Evolutionary conservation across 257 asterid genomes (phyloP).

Genomic region (Gentiana straminea): DNA sequence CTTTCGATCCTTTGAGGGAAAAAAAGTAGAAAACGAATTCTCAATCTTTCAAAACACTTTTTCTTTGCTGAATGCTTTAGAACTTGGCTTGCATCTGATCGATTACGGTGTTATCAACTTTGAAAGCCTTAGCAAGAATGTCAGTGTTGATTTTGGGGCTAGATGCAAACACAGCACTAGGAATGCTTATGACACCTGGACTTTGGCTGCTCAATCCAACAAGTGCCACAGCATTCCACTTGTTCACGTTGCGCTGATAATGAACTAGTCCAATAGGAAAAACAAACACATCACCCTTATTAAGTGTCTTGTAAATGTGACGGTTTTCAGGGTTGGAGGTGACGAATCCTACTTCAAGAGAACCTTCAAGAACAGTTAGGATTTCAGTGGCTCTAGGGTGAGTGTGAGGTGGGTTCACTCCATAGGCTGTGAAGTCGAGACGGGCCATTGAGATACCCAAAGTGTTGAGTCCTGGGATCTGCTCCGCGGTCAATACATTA

Average conservation of each 20-base stretch:
- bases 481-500: neutral
- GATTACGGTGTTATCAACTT: too few species aligned
- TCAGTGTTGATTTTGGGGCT: constrained; percentile 1
- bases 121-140: constrained; percentile 6
- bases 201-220: neutral
- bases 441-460: constrained; percentile 9
- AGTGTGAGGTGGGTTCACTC: constrained; percentile 8
- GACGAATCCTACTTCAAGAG: constrained; percentile 10
- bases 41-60: too few species aligned
- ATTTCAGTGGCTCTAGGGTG: constrained; percentile 12
- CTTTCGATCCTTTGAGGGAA: too few species aligned
- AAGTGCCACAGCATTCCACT: too few species aligned
- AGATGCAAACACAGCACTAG: constrained; percentile 10
- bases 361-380: constrained; percentile 2
- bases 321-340: constrained; percentile 9
- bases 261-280: constrained; percentile 12
- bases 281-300: constrained; percentile 9
- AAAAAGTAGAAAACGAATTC: too few species aligned
- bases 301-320: constrained; percentile 1
- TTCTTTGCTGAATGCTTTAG: too few species aligned
- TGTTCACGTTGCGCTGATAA: constrained; percentile 3
- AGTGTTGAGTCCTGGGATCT: constrained; percentile 12
- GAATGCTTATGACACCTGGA: constrained; percentile 4
- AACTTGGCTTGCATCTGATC: too few species aligned
- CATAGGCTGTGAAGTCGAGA: constrained; percentile 2